Base-by-base conservation (phyloP, 2,329 filamentous ascomycete species). In the Hymenoscyphus infarciens region DNA sequence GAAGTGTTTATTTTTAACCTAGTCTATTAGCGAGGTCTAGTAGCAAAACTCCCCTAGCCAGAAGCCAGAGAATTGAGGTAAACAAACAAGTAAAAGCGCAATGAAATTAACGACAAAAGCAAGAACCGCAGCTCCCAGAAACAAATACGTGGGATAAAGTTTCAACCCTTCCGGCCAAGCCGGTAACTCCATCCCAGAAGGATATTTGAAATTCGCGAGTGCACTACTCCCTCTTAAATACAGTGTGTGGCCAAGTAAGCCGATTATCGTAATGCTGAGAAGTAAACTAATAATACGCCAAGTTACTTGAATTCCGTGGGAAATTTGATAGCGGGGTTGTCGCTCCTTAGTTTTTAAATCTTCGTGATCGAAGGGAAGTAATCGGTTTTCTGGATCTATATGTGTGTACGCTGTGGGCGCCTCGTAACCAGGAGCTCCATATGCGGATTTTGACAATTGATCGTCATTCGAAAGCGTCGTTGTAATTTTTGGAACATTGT, bases 101-200 rank as follows among this genome's bases (percentile, higher is more conserved):
- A 59, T 49, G 19, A 59, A 49, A 33, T 59, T 59, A 6, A 59
- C 27, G 10, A 31, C 10, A 16, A 35, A 22, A 27, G 39, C 38
- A 27, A 59, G 3, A 15, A 22, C 16, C 22, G 39, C 39, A 7
- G 57, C 39, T 1, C 22, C 19, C 6, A 59, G 39, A 59, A 49
- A 59, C 3, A 52, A 19, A 49, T 59, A 49, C 19, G 57, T 49
- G 1, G 38, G 39, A 59, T 59, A 59, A 10, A 59, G 25, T 31
- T 59, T 59, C 11, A 22, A 38, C 8, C 27, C 39, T 10, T 49
- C 39, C 19, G 39, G 57, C 39, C 39, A 59, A 31, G 56, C 56
- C 15, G 56, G 56, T 6, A 58, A 16, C 16, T 45, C 38, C 15
- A 45, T 15, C 33, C 35, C 33, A 10, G 19, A 22, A 8, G 33